These are phyloP conservation scores for Fusarium brachygibbosum DNA, from an alignment of 2,329 filamentous ascomycete genomes.

Conservation along the genomic window DNA sequence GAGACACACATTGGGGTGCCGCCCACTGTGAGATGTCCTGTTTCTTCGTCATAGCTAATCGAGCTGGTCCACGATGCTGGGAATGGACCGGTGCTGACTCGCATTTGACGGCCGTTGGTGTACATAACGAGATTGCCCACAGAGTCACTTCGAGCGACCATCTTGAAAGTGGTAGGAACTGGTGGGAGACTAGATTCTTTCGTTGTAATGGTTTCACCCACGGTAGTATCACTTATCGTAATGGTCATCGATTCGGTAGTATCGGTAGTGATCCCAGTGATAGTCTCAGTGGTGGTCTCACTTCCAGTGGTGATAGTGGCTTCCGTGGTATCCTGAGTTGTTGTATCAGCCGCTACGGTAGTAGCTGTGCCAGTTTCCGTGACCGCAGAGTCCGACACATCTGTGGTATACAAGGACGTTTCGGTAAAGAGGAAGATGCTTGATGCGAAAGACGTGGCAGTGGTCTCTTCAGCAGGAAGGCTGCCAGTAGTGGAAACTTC, in stretches of 20 bases:
- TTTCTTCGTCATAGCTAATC: not conserved
- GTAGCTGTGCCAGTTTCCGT: not conserved
- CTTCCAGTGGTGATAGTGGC: not conserved
- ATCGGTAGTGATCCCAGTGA: rapidly evolving
- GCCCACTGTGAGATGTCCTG: not conserved
- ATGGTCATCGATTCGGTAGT: not conserved
- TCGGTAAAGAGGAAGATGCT: too few relatives aligned
- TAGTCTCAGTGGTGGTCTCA: not conserved
- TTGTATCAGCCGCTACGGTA: rapidly evolving
- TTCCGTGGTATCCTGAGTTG: not conserved
- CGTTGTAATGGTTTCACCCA: not conserved
- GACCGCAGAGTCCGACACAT: rapidly evolving
- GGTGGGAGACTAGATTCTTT: not conserved
- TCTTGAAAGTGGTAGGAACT: not conserved
- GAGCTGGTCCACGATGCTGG: not conserved
- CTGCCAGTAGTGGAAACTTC: not conserved
- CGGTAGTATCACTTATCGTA: not conserved
- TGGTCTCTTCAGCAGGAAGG: not conserved
- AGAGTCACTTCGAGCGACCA: not conserved
- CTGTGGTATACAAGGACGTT: not conserved
- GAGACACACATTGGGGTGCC: rapidly evolving
- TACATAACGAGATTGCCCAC: not conserved
- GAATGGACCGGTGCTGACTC: rapidly evolving
- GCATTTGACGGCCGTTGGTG: not conserved
- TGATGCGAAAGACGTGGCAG: not conserved